Conservation (phyloP, 768 basidiomycete genomes). For the Vishniacozyma victoriae region DNA sequence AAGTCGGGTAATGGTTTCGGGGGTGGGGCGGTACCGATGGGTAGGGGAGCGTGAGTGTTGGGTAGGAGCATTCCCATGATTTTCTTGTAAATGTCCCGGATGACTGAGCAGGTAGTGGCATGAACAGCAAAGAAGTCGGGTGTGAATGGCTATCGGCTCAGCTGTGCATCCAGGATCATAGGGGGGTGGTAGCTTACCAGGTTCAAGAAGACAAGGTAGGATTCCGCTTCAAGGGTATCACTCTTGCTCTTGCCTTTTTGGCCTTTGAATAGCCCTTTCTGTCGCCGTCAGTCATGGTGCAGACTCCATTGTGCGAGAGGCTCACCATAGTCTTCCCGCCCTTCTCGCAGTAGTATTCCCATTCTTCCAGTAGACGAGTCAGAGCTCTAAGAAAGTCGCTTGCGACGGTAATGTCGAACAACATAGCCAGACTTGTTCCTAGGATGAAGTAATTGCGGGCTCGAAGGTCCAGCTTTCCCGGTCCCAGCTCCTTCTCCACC, state of each 20-base stretch:
- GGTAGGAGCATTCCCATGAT: conserved; percentile 35
- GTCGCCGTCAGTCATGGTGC: no score
- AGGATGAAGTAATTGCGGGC: conserved; percentile 36
- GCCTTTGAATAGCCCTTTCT: background rate
- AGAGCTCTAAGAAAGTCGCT: conserved; percentile 23
- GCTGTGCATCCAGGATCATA: background rate
- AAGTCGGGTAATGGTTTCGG: background rate
- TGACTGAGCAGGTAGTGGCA: conserved; percentile 29
- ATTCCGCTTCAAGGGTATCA: background rate
- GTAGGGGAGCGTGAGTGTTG: conserved; percentile 2
- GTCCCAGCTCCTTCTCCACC: conserved; percentile 27
- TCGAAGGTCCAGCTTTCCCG: conserved; percentile 21
- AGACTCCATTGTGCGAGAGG: background rate
- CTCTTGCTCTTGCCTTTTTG: background rate
- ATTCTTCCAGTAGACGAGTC: conserved; percentile 39
- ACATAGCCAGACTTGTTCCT: conserved; percentile 29
- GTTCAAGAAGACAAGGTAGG: background rate
- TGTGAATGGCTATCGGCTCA: conserved; percentile 31
- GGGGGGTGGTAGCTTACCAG: background rate
- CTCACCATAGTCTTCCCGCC: conserved; percentile 39
- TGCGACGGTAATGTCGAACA: conserved; percentile 30
- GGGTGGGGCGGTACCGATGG: background rate
- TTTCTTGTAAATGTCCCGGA: conserved; percentile 43
- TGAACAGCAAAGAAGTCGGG: conserved; percentile 34
- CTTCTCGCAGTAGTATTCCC: conserved; percentile 31